A percentile compares a stretch with the other conserved stretches of the same genome.
Evolutionary conservation across 1,284 basidiomycete species (phyloP).

Genomic region (Anthracocystis walkeri): DNA sequence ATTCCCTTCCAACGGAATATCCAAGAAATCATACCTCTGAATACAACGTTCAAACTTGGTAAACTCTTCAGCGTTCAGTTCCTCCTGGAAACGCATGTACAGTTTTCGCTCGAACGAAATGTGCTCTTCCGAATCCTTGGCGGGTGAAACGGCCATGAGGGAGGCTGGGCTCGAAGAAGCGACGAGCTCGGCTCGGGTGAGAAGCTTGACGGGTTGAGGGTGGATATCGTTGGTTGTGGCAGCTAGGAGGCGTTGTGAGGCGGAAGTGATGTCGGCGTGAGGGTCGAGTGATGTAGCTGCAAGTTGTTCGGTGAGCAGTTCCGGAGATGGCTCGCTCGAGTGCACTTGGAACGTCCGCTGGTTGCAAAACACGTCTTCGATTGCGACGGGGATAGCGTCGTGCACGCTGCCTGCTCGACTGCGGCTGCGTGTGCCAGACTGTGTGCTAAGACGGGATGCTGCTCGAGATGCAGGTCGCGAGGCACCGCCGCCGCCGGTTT

Average conservation of each 20-base stretch:
- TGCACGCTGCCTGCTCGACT: slow-evolving; percentile 62
- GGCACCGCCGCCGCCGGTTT: background rate
- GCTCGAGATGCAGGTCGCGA: slow-evolving; percentile 44
- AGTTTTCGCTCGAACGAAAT: slow-evolving; percentile 48
- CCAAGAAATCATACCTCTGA: slow-evolving; percentile 62
- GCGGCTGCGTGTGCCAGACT: slow-evolving; percentile 43
- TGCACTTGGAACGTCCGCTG: slow-evolving; percentile 37
- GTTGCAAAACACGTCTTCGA: slow-evolving; percentile 63
- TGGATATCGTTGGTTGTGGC: slow-evolving; percentile 18
- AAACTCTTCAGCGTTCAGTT: slow-evolving; percentile 53
- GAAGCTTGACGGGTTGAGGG: slow-evolving; percentile 18
- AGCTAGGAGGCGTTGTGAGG: slow-evolving; percentile 43
- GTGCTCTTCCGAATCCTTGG: slow-evolving; percentile 12
- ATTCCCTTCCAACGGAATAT: slow-evolving; percentile 61
- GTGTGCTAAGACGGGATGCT: slow-evolving; percentile 50
- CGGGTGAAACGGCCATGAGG: slow-evolving; percentile 18
- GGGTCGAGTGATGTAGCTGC: slow-evolving; percentile 17
- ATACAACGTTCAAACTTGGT: slow-evolving; percentile 60
- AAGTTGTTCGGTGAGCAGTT: slow-evolving; percentile 32
- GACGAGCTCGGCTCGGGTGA: slow-evolving; percentile 21
- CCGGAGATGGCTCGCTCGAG: slow-evolving; percentile 42
- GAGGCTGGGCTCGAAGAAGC: slow-evolving; percentile 34
- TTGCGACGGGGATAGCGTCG: slow-evolving; percentile 58
- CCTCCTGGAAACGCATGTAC: slow-evolving; percentile 56
- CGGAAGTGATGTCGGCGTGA: slow-evolving; percentile 23